A percentile compares a stretch with the other conserved stretches of the same genome.
Conservation (phyloP, 2,329 filamentous ascomycete species). For the Pseudocercospora musae region DNA sequence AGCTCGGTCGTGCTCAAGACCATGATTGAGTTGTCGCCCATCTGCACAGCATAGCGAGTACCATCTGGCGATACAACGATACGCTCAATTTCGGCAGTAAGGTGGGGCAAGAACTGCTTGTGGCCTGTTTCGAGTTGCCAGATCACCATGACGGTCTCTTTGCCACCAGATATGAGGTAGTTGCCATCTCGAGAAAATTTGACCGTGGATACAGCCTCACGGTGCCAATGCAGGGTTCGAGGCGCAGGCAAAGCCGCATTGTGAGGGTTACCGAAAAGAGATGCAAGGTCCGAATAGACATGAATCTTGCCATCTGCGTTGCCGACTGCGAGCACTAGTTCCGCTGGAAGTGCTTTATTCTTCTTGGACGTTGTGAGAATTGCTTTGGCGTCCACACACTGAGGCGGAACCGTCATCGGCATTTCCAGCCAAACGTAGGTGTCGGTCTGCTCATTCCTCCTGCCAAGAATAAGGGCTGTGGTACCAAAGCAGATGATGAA, state of each 20-base stretch:
- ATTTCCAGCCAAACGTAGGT: constrained; percentile 55
- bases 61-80: constrained; percentile 77
- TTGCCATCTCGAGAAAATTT: constrained; percentile 97
- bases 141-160: constrained; percentile 81
- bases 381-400: constrained; percentile 61
- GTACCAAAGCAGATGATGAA: constrained; percentile 56
- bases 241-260: constrained; percentile 42
- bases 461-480: constrained; percentile 60
- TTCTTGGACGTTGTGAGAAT: constrained; percentile 26
- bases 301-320: constrained; percentile 73
- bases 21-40: constrained; percentile 91
- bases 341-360: constrained; percentile 34
- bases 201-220: constrained; percentile 73
- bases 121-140: constrained; percentile 91
- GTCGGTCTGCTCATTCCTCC: constrained; percentile 36
- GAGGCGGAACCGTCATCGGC: constrained; percentile 59
- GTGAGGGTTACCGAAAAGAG: constrained; percentile 24
- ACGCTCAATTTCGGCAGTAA: constrained; percentile 79
- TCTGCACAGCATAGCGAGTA: constrained; percentile 75
- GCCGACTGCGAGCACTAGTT: constrained; percentile 75
- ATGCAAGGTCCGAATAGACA: constrained; percentile 59
- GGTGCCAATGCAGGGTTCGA: constrained; percentile 85
- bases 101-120: constrained; percentile 81
- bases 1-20: constrained; percentile 86
- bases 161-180: constrained; percentile 89